Evolutionary conservation across 495 filamentous ascomycete species (phyloP).

Genomic region (Daldinia loculata): DNA sequence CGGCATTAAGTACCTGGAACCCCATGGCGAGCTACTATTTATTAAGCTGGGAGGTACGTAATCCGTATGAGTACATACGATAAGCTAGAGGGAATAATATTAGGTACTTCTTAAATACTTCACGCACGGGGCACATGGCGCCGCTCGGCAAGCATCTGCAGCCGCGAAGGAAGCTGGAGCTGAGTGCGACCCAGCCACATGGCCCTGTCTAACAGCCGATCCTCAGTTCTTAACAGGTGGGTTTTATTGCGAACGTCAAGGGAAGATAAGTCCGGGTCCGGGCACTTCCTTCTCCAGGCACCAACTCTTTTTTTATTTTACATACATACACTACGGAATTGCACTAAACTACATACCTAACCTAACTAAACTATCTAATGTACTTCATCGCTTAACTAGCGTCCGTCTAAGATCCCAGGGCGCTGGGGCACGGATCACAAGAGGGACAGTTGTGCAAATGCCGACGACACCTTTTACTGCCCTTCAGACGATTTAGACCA

Average conservation of each 20-base stretch:
- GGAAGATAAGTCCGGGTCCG: slow-evolving; percentile 4
- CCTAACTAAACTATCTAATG: not conserved
- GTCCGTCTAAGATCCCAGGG: slow-evolving; percentile 22
- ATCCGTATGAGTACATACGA: not conserved
- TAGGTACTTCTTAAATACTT: slow-evolving; percentile 22
- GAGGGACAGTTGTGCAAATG: slow-evolving; percentile 31
- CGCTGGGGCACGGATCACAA: slow-evolving; percentile 25
- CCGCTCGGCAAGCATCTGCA: slow-evolving; percentile 43
- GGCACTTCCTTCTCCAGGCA: slow-evolving; percentile 20
- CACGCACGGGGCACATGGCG: slow-evolving; percentile 34
- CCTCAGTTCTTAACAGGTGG: slow-evolving; percentile 31
- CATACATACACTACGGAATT: not conserved
- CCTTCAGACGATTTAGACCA: slow-evolving; percentile 7
- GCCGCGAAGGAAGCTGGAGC: slow-evolving; percentile 42
- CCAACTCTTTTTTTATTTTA: slow-evolving; percentile 17
- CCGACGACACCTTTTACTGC: slow-evolving; percentile 15
- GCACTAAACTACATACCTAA: slow-evolving; percentile 1
- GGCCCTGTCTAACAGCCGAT: slow-evolving; percentile 44
- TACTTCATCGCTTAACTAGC: slow-evolving; percentile 11
- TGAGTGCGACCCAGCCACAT: slow-evolving; percentile 45
- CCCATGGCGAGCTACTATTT: not conserved
- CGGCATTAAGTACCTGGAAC: slow-evolving; percentile 11
- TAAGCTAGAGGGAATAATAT: not conserved
- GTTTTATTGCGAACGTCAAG: slow-evolving; percentile 39
- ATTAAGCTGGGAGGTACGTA: no score